Evolutionary conservation across 2,329 filamentous ascomycete species (phyloP), one percentile per base, ranked within the genome.

Genomic region (Monosporascus sp.): DNA sequence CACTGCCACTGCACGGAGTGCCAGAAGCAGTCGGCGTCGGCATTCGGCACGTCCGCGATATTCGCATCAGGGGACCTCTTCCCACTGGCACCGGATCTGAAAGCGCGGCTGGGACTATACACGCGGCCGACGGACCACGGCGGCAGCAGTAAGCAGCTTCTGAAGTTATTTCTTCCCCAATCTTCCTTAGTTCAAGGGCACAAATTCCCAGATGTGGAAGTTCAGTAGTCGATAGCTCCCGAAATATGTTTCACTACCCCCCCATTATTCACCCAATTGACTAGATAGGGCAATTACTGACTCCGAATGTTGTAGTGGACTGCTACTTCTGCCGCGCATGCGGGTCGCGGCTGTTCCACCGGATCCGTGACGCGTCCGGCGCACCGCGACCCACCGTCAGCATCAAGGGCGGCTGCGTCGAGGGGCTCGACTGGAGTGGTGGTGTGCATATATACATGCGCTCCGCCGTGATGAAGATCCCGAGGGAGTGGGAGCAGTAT

Each of bases 1-100:
- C 69, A 73, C 64, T 79, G 76, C 60, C 76, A 78, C 64, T 78
- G 76, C 60, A 65, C 68, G 48, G 69, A 77, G 51, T 78, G 76
- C 56, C 75, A 70, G 44, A 74, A 67, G 50, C 75, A 78, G 56
- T 73, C 74, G 0, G 66, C 67, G 4, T 77, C 75, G 1, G 75
- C 75, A 2, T 78, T 76, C 56, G 75, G 75, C 24, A 74, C 71
- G 1, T 76, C 75, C 0, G 73, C 74, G 53, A 69, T 75, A 53
- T 78, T 73, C 59, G 68, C 70, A 2, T 64, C 71, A 3, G 66
- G 67, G 8, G 69, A 68, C 22, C 65, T 77, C 45, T 73, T 76
- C 60, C 75, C 75, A 0, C 66, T 76, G 1, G 45, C 70, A 0
- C 56, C 67, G 2, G 62, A 69, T 2, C 55, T 75, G 7, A 55